Conservation (phyloP, 495 filamentous ascomycete genomes). For the Hypoxylon lienhwacheense region DNA sequence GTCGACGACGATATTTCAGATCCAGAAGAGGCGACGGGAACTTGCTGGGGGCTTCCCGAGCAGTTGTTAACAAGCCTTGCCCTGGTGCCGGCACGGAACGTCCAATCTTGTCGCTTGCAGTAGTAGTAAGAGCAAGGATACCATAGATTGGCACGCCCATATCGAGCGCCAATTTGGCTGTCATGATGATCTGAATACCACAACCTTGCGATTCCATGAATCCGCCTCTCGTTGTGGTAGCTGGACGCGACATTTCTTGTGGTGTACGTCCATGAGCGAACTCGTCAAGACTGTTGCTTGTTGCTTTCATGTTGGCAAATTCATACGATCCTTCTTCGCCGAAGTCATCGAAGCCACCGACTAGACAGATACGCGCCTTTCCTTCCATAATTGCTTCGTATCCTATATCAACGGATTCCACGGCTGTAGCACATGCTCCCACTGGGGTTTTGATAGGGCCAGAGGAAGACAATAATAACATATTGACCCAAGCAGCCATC, state of each 20-base stretch:
- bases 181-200: conserved; percentile 99
- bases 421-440: conserved; percentile 94
- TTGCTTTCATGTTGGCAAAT: conserved; percentile 99
- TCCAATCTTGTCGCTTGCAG: conserved; percentile 99
- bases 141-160: conserved; percentile 99
- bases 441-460: conserved; percentile 99
- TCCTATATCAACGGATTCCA: conserved; percentile 96
- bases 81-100: conserved; percentile 95
- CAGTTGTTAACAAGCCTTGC: conserved; percentile 96
- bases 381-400: conserved; percentile 98
- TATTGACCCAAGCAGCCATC: conserved; percentile 99
- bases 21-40: conserved; percentile 94
- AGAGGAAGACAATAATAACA: conserved; percentile 94
- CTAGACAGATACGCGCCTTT: conserved; percentile 94
- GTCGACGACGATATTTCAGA: conserved; percentile 93
- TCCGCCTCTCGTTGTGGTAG: conserved; percentile 92
- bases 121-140: conserved; percentile 89
- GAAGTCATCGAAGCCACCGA: conserved; percentile 99
- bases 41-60: conserved; percentile 84
- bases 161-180: conserved; percentile 88
- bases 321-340: conserved; percentile 99
- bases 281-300: conserved; percentile 94
- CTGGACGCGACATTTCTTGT: conserved; percentile 95
- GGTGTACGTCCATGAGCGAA: conserved; percentile 94
- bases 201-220: conserved; percentile 99